Evolutionary conservation across 2,329 filamentous ascomycete genomes (phyloP).

Genomic region (Sphaceloma murrayae): DNA sequence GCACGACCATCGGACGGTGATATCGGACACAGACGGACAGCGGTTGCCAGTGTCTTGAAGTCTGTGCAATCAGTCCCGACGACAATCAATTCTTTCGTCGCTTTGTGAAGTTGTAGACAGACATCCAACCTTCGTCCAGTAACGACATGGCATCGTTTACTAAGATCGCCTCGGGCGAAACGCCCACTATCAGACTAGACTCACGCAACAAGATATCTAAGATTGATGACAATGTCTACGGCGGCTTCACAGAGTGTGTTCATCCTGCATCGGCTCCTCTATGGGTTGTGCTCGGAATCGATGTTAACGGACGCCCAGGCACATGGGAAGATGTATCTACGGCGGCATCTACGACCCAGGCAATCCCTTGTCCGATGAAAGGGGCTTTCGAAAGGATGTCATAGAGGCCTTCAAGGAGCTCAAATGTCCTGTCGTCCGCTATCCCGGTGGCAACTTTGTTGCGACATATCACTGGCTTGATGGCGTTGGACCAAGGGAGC

Average conservation of each 20-base stretch:
- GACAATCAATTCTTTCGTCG: too few species aligned
- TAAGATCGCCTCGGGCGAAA: slow-evolving; percentile 51
- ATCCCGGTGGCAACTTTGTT: slow-evolving; percentile 75
- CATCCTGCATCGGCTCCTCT: too few species aligned
- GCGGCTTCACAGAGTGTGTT: slow-evolving; percentile 70
- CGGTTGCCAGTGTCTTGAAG: too few species aligned
- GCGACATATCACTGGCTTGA: slow-evolving; percentile 82
- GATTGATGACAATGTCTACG: slow-evolving; percentile 74
- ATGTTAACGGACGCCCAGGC: too few species aligned
- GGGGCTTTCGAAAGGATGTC: slow-evolving; percentile 72
- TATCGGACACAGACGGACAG: too few species aligned
- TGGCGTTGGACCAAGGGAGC: slow-evolving; percentile 63
- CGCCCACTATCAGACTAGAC: slow-evolving; percentile 56
- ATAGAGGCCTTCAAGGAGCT: slow-evolving; percentile 64
- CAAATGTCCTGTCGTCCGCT: slow-evolving; percentile 65
- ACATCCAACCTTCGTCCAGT: too few species aligned
- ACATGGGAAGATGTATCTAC: slow-evolving; percentile 85
- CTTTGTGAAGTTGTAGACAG: too few species aligned
- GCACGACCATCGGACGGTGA: too few species aligned
- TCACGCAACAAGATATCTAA: slow-evolving; percentile 56
- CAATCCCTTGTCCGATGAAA: slow-evolving; percentile 59
- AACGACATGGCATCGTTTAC: slow-evolving; percentile 77
- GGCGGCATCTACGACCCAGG: slow-evolving; percentile 74
- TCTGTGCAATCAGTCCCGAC: too few species aligned
- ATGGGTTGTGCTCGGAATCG: too few species aligned